Conservation (phyloP, 2,329 filamentous ascomycete genomes). For the Aspergillus tamarii region DNA sequence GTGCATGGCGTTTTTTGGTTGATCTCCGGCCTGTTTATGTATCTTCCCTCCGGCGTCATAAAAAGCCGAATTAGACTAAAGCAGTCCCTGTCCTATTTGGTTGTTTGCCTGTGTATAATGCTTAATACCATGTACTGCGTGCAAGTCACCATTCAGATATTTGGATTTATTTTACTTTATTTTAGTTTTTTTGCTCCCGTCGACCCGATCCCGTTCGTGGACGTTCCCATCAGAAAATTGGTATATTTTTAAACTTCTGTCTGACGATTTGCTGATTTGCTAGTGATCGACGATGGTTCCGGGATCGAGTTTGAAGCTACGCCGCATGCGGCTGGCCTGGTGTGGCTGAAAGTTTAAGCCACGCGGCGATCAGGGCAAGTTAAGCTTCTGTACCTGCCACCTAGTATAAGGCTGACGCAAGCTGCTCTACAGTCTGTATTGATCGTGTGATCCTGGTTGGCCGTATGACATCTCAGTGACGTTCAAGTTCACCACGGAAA, state of each 20-base stretch:
- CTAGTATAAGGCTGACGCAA: background rate
- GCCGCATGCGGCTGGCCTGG: background rate
- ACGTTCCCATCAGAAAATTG: background rate
- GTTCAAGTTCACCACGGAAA: background rate
- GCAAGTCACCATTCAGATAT: background rate
- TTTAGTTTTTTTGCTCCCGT: background rate
- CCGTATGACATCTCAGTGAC: background rate
- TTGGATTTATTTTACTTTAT: background rate
- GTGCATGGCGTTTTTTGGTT: conserved; percentile 7
- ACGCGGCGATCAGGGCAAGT: background rate
- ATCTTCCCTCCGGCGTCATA: conserved; percentile 10
- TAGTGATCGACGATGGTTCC: background rate
- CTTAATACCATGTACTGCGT: conserved; percentile 5
- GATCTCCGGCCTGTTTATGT: conserved; percentile 5
- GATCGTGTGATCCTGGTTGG: background rate
- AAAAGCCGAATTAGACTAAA: conserved; percentile 7
- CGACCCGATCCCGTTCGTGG: background rate
- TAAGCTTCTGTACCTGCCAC: background rate
- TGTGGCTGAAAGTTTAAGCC: conserved; percentile 3
- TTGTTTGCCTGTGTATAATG: conserved; percentile 3
- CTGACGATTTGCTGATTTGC: background rate
- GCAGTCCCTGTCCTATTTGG: conserved; percentile 1
- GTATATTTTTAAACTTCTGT: background rate
- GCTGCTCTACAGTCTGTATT: background rate
- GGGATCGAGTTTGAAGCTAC: background rate